Conservation (phyloP, 2,329 filamentous ascomycete species). For the Cladosporium sp. region DNA sequence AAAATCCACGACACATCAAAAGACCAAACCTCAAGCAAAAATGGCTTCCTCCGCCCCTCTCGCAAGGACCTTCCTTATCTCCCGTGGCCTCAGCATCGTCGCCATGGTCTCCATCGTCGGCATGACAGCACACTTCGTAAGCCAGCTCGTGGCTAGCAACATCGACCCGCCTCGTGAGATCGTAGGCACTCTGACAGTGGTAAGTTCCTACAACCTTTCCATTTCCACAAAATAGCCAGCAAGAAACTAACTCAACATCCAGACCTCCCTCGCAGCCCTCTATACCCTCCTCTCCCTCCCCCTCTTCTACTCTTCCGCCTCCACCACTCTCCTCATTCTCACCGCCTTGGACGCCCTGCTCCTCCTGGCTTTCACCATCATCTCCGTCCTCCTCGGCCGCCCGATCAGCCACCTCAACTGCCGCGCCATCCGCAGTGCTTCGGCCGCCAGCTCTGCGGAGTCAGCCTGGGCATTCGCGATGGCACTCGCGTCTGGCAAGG, state of each 20-base stretch:
- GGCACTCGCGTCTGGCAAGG: slow-evolving; percentile 53
- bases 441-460: slow-evolving; percentile 45
- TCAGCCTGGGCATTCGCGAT: slow-evolving; percentile 57
- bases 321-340: slow-evolving; percentile 72
- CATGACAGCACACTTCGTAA: slow-evolving; percentile 78
- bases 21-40: neutral
- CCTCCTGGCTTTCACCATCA: slow-evolving; percentile 74
- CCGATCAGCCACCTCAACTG: slow-evolving; percentile 80
- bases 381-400: slow-evolving; percentile 74
- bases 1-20: slow-evolving; percentile 14
- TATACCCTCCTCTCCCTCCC: slow-evolving; percentile 71
- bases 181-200: slow-evolving; percentile 75
- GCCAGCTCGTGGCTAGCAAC: slow-evolving; percentile 67
- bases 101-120: slow-evolving; percentile 77
- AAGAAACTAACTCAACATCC: neutral
- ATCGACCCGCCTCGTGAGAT: slow-evolving; percentile 70
- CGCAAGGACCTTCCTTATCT: slow-evolving; percentile 74
- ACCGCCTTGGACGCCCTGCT: slow-evolving; percentile 66
- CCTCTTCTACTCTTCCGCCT: slow-evolving; percentile 78
- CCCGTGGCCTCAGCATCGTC: slow-evolving; percentile 69
- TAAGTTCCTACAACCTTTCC: slow-evolving; percentile 49
- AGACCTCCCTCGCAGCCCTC: slow-evolving; percentile 77
- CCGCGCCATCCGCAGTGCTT: slow-evolving; percentile 52
- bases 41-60: slow-evolving; percentile 62
- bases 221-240: neutral